Base-by-base conservation (phyloP, 2,329 filamentous ascomycete genomes). In the Fusarium tjaetaba region DNA sequence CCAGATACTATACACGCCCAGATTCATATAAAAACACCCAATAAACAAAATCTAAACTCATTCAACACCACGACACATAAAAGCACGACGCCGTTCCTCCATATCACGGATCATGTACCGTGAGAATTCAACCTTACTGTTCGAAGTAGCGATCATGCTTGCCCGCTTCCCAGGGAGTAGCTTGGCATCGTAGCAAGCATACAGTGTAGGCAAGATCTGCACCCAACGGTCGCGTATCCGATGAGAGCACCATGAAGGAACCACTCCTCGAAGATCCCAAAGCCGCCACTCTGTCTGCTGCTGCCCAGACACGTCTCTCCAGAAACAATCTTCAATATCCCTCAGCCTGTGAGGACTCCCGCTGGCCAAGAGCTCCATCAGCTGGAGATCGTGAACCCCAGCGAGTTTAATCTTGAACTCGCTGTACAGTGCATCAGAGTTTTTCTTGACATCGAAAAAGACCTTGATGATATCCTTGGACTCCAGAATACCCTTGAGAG, bases 311-410 rank as follows among this genome's bases (percentile, higher is more conserved):
- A 15, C 57, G 6, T 53, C 46, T 24, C 18, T n/a, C 10, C 11
- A 20, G 10, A 62, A 62, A n/a, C 57, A 65, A 3, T 8, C n/a
- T 4, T 48, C 28, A 13, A 62, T 13, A 4, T 24, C 39, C 2
- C 20, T 46, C 20, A 46, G 22, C 30, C 14, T 41, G 2, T 24
- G 18, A 15, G 32, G 26, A n/a, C 8, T 39, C 11, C 13, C 11
- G 13, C 63, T 26, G 1, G 49, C 28, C 24, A 42, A 38, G 3
- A 66, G 28, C 18, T 55, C 48, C 48, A 63, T 63, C 2, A 63
- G 62, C 20, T 65, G 58, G 24, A 65, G 41, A 34, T 65, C 62
- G 11, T 63, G 62, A 16, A 48, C 34, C 1, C 58, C 57, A 20
- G 36, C 41, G 5, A 55, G 41, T 7, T 6, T 9, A 1, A 65